Evolutionary conservation across 331 rosid species (phyloP).

Genomic region (Rhamnella rubrinervis): DNA sequence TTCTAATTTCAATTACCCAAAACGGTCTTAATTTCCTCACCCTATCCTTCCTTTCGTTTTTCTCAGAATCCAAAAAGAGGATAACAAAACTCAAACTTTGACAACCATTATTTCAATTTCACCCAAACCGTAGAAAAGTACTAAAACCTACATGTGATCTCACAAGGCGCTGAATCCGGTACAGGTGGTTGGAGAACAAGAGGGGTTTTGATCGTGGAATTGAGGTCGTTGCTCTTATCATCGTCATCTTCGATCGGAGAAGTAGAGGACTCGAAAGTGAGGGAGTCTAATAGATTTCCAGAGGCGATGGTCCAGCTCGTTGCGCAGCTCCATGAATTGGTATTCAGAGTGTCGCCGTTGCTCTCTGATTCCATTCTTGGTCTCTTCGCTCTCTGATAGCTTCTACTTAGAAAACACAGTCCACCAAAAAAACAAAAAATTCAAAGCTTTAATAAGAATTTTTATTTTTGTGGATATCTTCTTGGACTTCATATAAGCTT

Average conservation of each 20-base stretch:
- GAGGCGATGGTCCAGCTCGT: constrained; percentile 54
- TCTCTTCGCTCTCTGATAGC: background rate
- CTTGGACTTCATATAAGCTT: too few relatives aligned
- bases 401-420: too few relatives aligned
- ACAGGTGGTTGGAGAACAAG: constrained; percentile 53
- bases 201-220: constrained; percentile 32
- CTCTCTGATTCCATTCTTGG: constrained; percentile 33
- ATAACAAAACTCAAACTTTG: constrained; percentile 1
- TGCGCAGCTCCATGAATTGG: constrained; percentile 33
- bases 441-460: too few relatives aligned
- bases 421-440: too few relatives aligned
- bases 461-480: too few relatives aligned
- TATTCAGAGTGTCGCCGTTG: background rate
- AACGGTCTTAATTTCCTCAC: background rate
- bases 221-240: background rate
- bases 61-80: constrained; percentile 11
- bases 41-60: background rate
- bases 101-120: too few relatives aligned
- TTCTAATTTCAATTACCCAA: background rate
- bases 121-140: background rate
- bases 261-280: constrained; percentile 57
- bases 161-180: constrained; percentile 67
- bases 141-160: constrained; percentile 60
- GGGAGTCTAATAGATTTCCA: constrained; percentile 42
- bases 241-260: constrained; percentile 32